A percentile compares a stretch with the other conserved stretches of the same genome.
Conservation (phyloP, 176 grass and related monocot genomes). For the Aegilops bicornis region DNA sequence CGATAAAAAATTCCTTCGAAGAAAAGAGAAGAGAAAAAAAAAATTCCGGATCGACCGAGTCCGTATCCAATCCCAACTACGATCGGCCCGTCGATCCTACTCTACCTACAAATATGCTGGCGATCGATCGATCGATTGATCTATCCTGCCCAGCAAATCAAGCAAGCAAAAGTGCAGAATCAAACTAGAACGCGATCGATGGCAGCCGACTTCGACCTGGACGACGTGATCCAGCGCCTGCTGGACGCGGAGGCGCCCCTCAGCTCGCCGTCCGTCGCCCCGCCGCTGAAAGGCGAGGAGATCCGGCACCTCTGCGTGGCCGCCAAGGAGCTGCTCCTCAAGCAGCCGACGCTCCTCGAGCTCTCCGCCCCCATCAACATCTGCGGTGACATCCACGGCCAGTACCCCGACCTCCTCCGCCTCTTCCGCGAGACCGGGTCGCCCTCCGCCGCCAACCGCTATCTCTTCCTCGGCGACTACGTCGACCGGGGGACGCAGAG, state of each 20-base stretch:
- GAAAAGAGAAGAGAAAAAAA: too few species aligned
- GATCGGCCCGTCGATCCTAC: too few species aligned
- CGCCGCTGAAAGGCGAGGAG: not conserved
- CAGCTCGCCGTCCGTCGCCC: not conserved
- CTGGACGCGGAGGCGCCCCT: not conserved
- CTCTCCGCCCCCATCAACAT: not conserved
- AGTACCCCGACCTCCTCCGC: not conserved
- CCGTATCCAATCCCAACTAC: too few species aligned
- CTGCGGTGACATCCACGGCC: not conserved
- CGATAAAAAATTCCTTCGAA: too few species aligned
- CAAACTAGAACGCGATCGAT: too few species aligned
- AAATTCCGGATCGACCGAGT: too few species aligned
- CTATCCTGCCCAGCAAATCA: too few species aligned
- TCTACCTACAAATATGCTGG: too few species aligned
- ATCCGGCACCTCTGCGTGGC: not conserved
- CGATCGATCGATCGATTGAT: too few species aligned
- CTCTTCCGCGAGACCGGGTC: not conserved
- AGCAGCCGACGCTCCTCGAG: not conserved
- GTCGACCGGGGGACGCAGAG: not conserved
- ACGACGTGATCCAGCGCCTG: not conserved
- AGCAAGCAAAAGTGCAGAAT: too few species aligned
- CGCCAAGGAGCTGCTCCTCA: not conserved
- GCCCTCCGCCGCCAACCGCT: not conserved
- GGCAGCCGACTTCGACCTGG: not conserved
- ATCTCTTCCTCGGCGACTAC: not conserved